Percentiles rank a stretch among this genome's conserved stretches.
Evolutionary conservation across 2,329 filamentous ascomycete species (phyloP).

Genomic region (Scopulariopsis brevicaulis): DNA sequence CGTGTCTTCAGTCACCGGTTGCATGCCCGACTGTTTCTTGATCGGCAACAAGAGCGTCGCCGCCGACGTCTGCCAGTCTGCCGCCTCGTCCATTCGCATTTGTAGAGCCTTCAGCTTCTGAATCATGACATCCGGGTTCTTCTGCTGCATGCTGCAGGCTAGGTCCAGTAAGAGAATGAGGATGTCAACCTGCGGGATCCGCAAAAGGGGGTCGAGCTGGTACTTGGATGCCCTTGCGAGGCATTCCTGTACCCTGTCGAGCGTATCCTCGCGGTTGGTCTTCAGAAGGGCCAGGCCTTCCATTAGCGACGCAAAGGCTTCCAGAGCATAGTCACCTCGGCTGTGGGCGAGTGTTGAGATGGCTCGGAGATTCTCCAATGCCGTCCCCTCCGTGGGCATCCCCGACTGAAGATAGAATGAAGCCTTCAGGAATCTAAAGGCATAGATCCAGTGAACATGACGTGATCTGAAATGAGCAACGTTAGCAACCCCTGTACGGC

Average conservation of each 20-base stretch:
- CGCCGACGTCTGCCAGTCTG: constrained; percentile 34
- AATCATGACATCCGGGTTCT: constrained; percentile 41
- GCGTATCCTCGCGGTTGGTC: constrained; percentile 49
- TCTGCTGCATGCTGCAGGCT: constrained; percentile 55
- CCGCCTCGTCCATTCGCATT: constrained; percentile 44
- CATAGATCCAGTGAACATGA: constrained; percentile 64
- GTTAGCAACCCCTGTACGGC: neutral
- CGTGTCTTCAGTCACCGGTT: constrained; percentile 38
- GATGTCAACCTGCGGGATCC: constrained; percentile 55
- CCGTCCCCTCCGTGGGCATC: constrained; percentile 47
- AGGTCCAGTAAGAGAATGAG: constrained; percentile 59
- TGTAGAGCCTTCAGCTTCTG: constrained; percentile 54
- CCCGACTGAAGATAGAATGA: constrained; percentile 54
- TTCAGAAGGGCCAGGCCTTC: constrained; percentile 61
- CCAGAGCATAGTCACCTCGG: constrained; percentile 51
- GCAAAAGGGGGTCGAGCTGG: constrained; percentile 53
- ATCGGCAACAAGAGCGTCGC: constrained; percentile 44
- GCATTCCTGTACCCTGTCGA: constrained; percentile 61
- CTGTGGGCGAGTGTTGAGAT: constrained; percentile 48
- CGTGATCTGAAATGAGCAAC: constrained; percentile 35
- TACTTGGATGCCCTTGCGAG: constrained; percentile 64
- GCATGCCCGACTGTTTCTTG: constrained; percentile 33
- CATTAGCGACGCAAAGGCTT: constrained; percentile 52
- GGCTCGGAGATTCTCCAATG: constrained; percentile 57
- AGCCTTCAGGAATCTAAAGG: constrained; percentile 63